Conservation (phyloP, 2,329 filamentous ascomycete genomes). For the Claviceps humidiphila region DNA sequence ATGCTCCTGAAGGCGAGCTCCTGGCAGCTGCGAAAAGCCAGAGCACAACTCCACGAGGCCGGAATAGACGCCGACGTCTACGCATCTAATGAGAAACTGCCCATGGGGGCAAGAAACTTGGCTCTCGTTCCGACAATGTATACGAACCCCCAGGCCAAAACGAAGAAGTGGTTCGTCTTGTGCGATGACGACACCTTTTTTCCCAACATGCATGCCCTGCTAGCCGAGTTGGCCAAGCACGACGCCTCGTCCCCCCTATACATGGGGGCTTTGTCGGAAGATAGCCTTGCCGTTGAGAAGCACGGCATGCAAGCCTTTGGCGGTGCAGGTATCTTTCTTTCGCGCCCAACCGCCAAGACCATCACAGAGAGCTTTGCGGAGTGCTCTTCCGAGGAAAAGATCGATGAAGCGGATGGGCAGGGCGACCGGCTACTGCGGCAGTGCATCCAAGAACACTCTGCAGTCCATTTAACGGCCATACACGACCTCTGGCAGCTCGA, state of each 20-base stretch:
- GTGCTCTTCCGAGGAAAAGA: slow-evolving; percentile 26
- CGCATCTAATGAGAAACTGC: slow-evolving; percentile 28
- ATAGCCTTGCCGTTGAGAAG: slow-evolving; percentile 41
- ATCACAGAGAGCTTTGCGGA: slow-evolving; percentile 28
- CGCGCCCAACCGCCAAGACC: slow-evolving; percentile 31
- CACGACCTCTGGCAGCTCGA: slow-evolving; percentile 48
- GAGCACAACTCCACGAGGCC: slow-evolving; percentile 26
- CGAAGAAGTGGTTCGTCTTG: slow-evolving; percentile 44
- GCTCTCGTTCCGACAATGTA: slow-evolving; percentile 40
- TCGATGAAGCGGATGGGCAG: not conserved
- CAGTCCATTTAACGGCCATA: slow-evolving; percentile 39
- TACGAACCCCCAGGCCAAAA: slow-evolving; percentile 31
- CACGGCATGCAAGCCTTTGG: slow-evolving; percentile 51
- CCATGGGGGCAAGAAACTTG: slow-evolving; percentile 44
- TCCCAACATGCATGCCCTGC: slow-evolving; percentile 40
- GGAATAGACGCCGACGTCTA: slow-evolving; percentile 46
- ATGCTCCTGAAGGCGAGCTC: slow-evolving; percentile 38
- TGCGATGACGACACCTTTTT: slow-evolving; percentile 56
- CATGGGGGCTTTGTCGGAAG: slow-evolving; percentile 47
- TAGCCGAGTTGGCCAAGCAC: slow-evolving; percentile 35
- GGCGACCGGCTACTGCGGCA: slow-evolving; percentile 5
- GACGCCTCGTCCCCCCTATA: slow-evolving; percentile 40
- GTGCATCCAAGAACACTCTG: slow-evolving; percentile 48
- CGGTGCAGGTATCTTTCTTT: slow-evolving; percentile 49
- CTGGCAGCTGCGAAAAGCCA: slow-evolving; percentile 33